These are phyloP conservation scores for Coemansia sp. DNA, from an alignment of 192 early-diverging fungal species.

Conservation along the genomic window DNA sequence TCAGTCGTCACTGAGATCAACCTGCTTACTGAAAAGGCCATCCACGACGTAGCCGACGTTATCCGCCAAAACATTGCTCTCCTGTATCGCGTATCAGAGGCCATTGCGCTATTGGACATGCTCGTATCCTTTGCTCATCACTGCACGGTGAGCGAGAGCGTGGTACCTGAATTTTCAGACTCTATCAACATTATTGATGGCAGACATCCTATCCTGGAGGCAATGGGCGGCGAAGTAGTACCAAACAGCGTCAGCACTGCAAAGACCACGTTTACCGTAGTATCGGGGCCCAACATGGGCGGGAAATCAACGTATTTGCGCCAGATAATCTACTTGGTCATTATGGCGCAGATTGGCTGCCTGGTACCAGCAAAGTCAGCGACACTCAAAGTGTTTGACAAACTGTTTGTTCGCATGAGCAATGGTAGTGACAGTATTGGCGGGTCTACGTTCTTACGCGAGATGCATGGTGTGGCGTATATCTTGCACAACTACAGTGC, in stretches of 20 bases:
- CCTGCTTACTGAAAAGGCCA: conserved; percentile 72
- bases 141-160: conserved; percentile 63
- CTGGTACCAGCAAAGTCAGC: conserved; percentile 87
- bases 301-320: conserved; percentile 88
- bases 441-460: conserved; percentile 81
- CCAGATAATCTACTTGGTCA: conserved; percentile 74
- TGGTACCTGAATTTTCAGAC: conserved; percentile 76
- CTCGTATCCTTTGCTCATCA: conserved; percentile 72
- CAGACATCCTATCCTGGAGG: conserved; percentile 77
- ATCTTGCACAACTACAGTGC: conserved; percentile 77
- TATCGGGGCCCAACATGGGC: conserved; percentile 93
- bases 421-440: conserved; percentile 66
- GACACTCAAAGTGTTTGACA: conserved; percentile 69
- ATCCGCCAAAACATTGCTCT: conserved; percentile 65
- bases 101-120: conserved; percentile 82
- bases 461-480: conserved; percentile 85
- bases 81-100: conserved; percentile 76
- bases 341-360: conserved; percentile 88
- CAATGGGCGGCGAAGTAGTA: conserved; percentile 59
- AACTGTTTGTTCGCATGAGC: conserved; percentile 78
- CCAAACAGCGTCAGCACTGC: conserved; percentile 74
- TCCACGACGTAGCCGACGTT: conserved; percentile 35
- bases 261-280: conserved; percentile 69
- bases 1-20: conserved; percentile 85
- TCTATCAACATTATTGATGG: conserved; percentile 76